These are phyloP conservation scores for Phylloporus sp. DNA, from an alignment of 768 basidiomycete species.

Conservation along the genomic window DNA sequence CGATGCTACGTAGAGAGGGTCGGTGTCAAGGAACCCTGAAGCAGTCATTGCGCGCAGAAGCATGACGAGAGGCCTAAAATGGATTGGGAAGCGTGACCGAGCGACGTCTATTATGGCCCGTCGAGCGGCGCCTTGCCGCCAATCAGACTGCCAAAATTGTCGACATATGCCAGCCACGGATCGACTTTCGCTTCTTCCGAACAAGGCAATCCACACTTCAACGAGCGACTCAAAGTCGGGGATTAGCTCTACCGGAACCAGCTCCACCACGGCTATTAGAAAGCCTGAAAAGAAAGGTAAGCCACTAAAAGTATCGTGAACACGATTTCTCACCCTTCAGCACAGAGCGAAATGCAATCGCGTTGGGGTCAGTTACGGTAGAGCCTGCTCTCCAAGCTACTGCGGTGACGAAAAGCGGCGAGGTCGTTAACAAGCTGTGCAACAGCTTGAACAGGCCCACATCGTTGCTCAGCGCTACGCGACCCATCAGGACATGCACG, in stretches of 20 bases:
- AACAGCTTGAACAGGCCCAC: conserved; percentile 58
- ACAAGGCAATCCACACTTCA: conserved; percentile 75
- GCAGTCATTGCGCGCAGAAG: conserved; percentile 76
- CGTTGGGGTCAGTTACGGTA: conserved; percentile 67
- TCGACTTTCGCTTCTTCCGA: conserved; percentile 61
- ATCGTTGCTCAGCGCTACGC: conserved; percentile 51
- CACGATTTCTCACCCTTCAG: conserved; percentile 60
- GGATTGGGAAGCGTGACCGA: conserved; percentile 77
- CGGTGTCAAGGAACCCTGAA: conserved; percentile 70
- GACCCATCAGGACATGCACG: conserved; percentile 51
- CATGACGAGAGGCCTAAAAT: conserved; percentile 61
- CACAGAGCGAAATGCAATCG: conserved; percentile 74
- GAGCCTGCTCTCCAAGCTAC: conserved; percentile 66
- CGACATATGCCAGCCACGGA: conserved; percentile 65
- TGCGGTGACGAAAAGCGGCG: conserved; percentile 73
- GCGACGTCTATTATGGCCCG: conserved; percentile 80
- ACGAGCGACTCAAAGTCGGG: conserved; percentile 67
- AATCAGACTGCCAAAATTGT: conserved; percentile 82
- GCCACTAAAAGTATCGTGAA: background rate
- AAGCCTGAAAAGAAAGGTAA: conserved; percentile 51
- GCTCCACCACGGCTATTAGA: conserved; percentile 66
- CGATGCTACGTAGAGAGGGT: conserved; percentile 48
- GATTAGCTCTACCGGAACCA: conserved; percentile 71
- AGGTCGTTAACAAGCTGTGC: conserved; percentile 54
- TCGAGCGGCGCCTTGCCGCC: conserved; percentile 59